A percentile compares a stretch with the other conserved stretches of the same genome.
These are phyloP conservation scores for Blastomyces percursus DNA, from an alignment of 2,329 filamentous ascomycete genomes.

Conservation along the genomic window DNA sequence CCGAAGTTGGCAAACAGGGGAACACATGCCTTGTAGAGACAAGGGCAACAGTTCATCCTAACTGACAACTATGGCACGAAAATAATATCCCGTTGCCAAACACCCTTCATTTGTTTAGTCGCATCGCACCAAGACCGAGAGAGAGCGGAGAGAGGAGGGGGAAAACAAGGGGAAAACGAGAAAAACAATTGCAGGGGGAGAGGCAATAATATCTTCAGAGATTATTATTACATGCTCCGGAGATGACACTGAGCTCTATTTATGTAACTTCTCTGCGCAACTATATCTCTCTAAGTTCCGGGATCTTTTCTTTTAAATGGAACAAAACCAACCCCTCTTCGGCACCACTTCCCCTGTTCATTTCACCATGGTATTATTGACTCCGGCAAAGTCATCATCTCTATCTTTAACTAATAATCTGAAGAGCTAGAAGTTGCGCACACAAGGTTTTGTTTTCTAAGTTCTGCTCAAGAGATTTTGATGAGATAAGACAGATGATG, in stretches of 20 bases:
- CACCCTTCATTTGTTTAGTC: too few species aligned
- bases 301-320: neutral
- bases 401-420: neutral
- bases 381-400: neutral
- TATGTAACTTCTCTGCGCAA: neutral
- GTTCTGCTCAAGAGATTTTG: neutral
- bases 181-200: neutral
- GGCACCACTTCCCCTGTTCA: neutral
- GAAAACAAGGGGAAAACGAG: neutral
- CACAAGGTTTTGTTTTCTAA: neutral
- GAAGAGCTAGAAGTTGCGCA: neutral
- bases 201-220: too few species aligned
- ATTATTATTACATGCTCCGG: neutral
- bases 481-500: neutral
- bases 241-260: neutral
- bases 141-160: neutral
- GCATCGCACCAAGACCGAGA: neutral
- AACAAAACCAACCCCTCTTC: neutral
- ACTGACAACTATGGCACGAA: too few species aligned
- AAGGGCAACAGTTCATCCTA: too few species aligned
- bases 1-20: too few species aligned
- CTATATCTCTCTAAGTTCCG: neutral
- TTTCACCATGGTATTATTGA: neutral
- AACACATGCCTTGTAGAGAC: too few species aligned
- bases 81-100: too few species aligned